Evolutionary conservation across 2,329 filamentous ascomycete genomes (phyloP), one percentile per base, ranked within the genome.

Genomic region (Diatrype stigma): DNA sequence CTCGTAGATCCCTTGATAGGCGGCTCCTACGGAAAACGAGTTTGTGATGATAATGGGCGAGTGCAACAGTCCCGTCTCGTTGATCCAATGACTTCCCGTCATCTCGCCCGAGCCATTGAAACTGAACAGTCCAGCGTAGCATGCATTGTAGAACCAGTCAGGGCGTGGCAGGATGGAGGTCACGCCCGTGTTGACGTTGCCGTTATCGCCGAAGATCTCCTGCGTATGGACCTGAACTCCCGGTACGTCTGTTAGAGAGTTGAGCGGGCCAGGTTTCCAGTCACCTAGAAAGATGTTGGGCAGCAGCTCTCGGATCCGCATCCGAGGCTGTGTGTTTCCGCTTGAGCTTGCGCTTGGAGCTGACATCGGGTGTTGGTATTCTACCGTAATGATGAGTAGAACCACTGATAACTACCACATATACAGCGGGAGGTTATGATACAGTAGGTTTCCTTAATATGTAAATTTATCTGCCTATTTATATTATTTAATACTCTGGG

Each of bases 81-180:
- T 73, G 52, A 86, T 78, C 76, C 80, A 83, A 58, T 85, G 79
- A 10, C 70, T 71, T 2, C 82, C 81, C 0, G 82, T 85, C 70
- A 85, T 71, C 64, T 85, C 81, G 40, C 84, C 82, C 44, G 76
- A 78, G 49, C 83, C 82, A 57, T 86, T 86, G 70, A 86, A 84
- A 53, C 76, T 74, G 66, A 84, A 85, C 45, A 79, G 60, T n/a
- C 73, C 73, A 3, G 76, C 72, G 45, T 78, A 74, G 49, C 71
- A 74, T 38, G 73, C 73, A 10, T 71, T 67, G 42, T 68, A 53
- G 59, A 70, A 69, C 75, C 76, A 79, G 45, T 73, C 63, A 4
- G 57, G 42, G 11, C 75, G 71, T 0, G 76, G 75, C 1, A 79
- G 60, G 48, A 80, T 75, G 35, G 72, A 70, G 1, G 77, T 80